phyloP scores from a whole-genome alignment of 2,329 filamentous ascomycete species.

The Arthrinium puccinioides region DNA sequence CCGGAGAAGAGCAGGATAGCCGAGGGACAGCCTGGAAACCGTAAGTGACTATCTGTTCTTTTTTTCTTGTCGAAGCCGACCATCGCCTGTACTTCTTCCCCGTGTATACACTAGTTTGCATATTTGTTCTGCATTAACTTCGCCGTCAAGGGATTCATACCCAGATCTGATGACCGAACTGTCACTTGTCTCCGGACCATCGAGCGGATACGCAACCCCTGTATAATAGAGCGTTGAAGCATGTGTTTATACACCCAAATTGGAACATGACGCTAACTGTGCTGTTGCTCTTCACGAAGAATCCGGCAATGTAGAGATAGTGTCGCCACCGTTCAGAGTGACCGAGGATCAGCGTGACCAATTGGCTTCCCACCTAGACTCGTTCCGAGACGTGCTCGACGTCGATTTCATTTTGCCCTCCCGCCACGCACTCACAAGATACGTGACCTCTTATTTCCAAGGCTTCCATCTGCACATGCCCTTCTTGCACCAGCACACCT shows the following conservation, averaged over 20 bases:
- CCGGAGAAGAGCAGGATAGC: constrained; percentile 21
- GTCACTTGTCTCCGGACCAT: too few relatives aligned
- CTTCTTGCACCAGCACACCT: constrained; percentile 28
- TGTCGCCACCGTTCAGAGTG: constrained; percentile 10
- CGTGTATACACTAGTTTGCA: too few relatives aligned
- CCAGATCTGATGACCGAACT: constrained; percentile 1
- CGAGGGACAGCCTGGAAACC: constrained; percentile 10
- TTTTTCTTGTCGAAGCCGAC: constrained; percentile 5
- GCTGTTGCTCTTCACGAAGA: constrained; percentile 3
- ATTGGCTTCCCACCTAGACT: constrained; percentile 16
- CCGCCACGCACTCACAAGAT: constrained; percentile 26
- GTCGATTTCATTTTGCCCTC: constrained; percentile 25
- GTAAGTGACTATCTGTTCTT: constrained; percentile 9
- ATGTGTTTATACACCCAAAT: too few relatives aligned
- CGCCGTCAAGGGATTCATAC: constrained; percentile 3
- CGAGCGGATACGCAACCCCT: not conserved
- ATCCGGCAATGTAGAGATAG: constrained; percentile 5
- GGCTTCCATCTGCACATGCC: constrained; percentile 30
- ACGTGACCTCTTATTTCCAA: constrained; percentile 27
- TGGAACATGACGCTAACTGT: constrained; percentile 2
- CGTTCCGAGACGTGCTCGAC: constrained; percentile 20
- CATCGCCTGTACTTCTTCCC: too few relatives aligned
- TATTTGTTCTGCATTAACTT: too few relatives aligned
- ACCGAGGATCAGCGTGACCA: constrained; percentile 26
- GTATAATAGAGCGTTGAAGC: too few relatives aligned